Evolutionary conservation across 306 rosid species (phyloP).

Genomic region (Trifolium subterraneum): DNA sequence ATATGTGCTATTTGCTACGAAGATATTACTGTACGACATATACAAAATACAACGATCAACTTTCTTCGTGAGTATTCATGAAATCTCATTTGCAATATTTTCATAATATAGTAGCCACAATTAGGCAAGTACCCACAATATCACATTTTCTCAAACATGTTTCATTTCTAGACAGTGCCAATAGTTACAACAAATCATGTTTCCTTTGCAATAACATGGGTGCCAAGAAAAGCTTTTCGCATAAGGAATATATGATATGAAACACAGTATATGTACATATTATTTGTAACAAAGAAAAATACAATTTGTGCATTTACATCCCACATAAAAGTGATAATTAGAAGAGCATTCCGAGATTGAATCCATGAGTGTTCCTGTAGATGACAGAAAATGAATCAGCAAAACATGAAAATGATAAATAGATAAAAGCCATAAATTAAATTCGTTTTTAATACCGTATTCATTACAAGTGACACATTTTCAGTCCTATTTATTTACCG

Average conservation of each 20-base stretch:
- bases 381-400: slow-evolving; percentile 32
- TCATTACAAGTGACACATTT: slow-evolving; percentile 1
- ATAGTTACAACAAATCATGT: background rate
- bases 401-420: slow-evolving; percentile 11
- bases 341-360: slow-evolving; percentile 44
- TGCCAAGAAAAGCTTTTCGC: slow-evolving; percentile 14
- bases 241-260: slow-evolving; percentile 13
- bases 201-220: slow-evolving; percentile 20
- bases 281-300: slow-evolving; percentile 20
- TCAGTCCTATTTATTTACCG: background rate
- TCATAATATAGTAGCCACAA: too few relatives aligned
- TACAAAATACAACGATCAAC: too few relatives aligned
- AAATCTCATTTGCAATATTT: too few relatives aligned
- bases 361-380: slow-evolving; percentile 47
- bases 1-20: too few relatives aligned
- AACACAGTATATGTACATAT: slow-evolving; percentile 16
- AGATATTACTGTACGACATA: too few relatives aligned
- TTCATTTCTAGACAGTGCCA: background rate
- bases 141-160: background rate
- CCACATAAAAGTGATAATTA: slow-evolving; percentile 1
- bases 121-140: too few relatives aligned
- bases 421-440: background rate
- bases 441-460: background rate
- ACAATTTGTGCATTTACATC: slow-evolving; percentile 36
- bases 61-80: too few relatives aligned